A percentile compares a stretch with the other conserved stretches of the same genome.
Evolutionary conservation across 306 rosid genomes (phyloP).

Genomic region (Ammopiptanthus mongolicus): DNA sequence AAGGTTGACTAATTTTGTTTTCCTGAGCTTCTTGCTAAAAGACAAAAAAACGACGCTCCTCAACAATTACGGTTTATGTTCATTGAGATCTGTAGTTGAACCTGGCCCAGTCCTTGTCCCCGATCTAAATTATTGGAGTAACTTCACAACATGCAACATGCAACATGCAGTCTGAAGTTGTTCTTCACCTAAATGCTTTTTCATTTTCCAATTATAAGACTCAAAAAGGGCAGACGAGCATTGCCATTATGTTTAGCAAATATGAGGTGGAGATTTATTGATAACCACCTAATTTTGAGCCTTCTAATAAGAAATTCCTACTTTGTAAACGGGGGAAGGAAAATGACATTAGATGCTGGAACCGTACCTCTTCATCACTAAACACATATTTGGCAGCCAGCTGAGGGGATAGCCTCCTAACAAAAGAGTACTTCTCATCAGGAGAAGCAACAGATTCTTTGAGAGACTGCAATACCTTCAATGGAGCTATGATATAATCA

Average conservation of each 20-base stretch:
- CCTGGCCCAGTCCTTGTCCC: not conserved
- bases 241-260: conserved; percentile 4
- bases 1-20: not conserved
- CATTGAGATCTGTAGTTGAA: not conserved
- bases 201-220: not conserved
- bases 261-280: not conserved
- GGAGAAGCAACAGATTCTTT: conserved; percentile 71
- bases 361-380: conserved; percentile 70
- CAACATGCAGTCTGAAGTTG: not conserved
- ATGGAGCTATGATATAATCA: conserved; percentile 91
- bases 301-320: conserved; percentile 3
- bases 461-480: conserved; percentile 91
- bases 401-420: conserved; percentile 81
- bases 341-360: conserved; percentile 18
- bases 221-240: not conserved
- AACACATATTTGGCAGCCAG: conserved; percentile 62
- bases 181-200: not conserved
- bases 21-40: not conserved
- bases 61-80: not conserved
- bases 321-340: not conserved
- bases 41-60: not conserved
- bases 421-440: conserved; percentile 79
- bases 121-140: not conserved
- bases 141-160: conserved; percentile 1
- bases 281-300: not conserved